Evolutionary conservation across 495 filamentous ascomycete species (phyloP), one percentile per base, ranked within the genome.

Genomic region (Daldinia vernicosa): DNA sequence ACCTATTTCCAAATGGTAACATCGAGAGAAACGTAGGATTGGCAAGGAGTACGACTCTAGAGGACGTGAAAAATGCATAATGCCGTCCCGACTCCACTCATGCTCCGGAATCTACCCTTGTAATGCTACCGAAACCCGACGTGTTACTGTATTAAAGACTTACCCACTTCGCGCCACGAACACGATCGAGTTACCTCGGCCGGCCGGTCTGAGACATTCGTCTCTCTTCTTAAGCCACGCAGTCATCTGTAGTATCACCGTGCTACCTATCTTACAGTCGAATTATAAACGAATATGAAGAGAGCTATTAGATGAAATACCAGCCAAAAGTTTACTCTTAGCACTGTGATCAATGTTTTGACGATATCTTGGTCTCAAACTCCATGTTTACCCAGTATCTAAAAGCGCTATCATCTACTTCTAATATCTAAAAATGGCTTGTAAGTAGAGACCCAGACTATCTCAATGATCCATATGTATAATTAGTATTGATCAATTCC

Each of bases 371-470:
- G 7, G 50, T 30, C 15, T 17, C 14, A 30, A 47, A 47, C 8
- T 47, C 11, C 3, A 47, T 24, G 17, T 47, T 47, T 24, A 22
- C 15, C 11, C 4, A 35, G 12, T 40, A 40, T 40, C 33, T 35
- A 35, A 14, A 35, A 35, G 9, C 1, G 9, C 9, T 14, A 35
- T 35, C 12, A 35, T 35, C 33, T 4, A 22, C n/a, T 47, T 47
- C 17, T 8, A 47, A 19, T 19, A 22, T 47, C 19, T 51, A 26
- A 63, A 62, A 54, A 71, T 71, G 69, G 63, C 57, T 15, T 55
- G 69, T 71, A 63, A 67, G 69, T 63, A 9, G 1, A 24, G 15
- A 47, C 0, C 7, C 8, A 47, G 24, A 47, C 43, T 35, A 15
- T 22, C 19, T 45, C 12, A 47, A 12, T 19, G 19, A 6, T 26